Conservation (phyloP, 257 asterid species). For the Thymus quinquecostatus region DNA sequence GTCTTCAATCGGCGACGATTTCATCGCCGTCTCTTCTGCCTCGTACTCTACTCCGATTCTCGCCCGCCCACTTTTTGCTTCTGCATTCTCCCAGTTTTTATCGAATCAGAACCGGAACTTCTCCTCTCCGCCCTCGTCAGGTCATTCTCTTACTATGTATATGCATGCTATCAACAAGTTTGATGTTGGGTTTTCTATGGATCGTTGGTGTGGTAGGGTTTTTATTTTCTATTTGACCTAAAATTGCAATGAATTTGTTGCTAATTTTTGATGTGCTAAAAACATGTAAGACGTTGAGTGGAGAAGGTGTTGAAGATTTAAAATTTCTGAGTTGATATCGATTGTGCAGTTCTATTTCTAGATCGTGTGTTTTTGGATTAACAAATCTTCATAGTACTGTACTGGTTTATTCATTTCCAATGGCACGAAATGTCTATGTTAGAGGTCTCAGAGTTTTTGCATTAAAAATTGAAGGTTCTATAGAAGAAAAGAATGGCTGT, state of each 20-base stretch:
- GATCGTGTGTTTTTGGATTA: background rate
- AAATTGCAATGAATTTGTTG: background rate
- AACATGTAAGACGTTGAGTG: background rate
- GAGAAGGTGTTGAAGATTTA: slow-evolving; percentile 1
- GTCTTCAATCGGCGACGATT: slow-evolving; percentile 49
- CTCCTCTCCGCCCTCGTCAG: slow-evolving; percentile 72
- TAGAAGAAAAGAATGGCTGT: too few relatives aligned
- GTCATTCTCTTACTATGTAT: slow-evolving; percentile 36
- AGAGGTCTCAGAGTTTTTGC: background rate
- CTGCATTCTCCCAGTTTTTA: slow-evolving; percentile 32
- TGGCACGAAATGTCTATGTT: background rate
- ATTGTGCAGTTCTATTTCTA: slow-evolving; percentile 15
- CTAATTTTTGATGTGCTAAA: background rate
- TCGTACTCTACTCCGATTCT: slow-evolving; percentile 58
- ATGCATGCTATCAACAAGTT: slow-evolving; percentile 20
- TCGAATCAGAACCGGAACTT: slow-evolving; percentile 52
- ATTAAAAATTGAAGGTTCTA: background rate
- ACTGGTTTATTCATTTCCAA: background rate
- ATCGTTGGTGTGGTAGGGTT: background rate
- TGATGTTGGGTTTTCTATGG: background rate
- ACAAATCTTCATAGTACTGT: slow-evolving; percentile 2
- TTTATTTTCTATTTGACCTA: background rate
- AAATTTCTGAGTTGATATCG: background rate
- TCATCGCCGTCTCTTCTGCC: slow-evolving; percentile 64
- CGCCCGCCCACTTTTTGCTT: slow-evolving; percentile 45